phyloP scores from a whole-genome alignment of 139 green algal species.

The Micractinium conductrix region DNA sequence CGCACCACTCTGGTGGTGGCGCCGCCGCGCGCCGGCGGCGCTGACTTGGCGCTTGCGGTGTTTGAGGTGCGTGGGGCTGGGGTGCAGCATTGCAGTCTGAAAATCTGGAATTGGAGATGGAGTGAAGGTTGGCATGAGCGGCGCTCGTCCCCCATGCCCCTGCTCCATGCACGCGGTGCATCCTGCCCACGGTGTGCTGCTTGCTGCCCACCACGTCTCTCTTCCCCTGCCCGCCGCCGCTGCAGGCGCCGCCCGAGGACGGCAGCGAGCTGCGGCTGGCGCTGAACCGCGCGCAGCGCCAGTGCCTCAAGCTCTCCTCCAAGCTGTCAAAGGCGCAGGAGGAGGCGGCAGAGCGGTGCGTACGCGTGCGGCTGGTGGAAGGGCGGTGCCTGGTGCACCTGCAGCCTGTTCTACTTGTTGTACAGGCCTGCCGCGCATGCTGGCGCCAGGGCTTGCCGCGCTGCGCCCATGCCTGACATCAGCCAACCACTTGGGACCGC shows the following conservation, averaged over 20 bases:
- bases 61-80: conserved; percentile 3
- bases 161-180: neutral
- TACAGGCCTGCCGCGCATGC: neutral
- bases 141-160: too few relatives aligned
- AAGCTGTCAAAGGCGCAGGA: conserved; percentile 6
- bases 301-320: conserved; percentile 14
- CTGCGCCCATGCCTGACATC: neutral
- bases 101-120: neutral
- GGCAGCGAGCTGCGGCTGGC: neutral
- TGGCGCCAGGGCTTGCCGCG: neutral
- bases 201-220: neutral
- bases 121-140: too few relatives aligned
- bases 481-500: too few relatives aligned
- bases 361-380: neutral
- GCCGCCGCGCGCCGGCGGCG: neutral
- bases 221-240: neutral
- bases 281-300: conserved; percentile 9
- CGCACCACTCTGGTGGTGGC: neutral
- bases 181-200: neutral
- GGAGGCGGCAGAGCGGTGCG: neutral
- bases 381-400: neutral
- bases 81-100: neutral
- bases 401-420: neutral
- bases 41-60: conserved; percentile 5
- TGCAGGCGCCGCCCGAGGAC: conserved; percentile 3